These are phyloP conservation scores for Silene coronaria DNA, from an alignment of 179 eudicot genomes.

Conservation along the genomic window DNA sequence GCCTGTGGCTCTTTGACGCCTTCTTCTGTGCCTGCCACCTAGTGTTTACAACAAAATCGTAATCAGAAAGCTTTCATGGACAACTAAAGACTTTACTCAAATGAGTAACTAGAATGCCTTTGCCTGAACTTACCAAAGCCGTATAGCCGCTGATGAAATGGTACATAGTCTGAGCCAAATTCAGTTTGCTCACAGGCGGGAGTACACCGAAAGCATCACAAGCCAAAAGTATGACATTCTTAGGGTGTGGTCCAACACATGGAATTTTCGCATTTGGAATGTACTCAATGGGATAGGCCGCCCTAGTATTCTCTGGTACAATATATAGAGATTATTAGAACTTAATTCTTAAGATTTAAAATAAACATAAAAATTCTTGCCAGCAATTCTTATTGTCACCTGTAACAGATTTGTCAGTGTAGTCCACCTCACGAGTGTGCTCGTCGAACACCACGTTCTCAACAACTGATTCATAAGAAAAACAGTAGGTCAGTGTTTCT, in stretches of 20 bases:
- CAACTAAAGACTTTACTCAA: too few species aligned
- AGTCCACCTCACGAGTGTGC: constrained; percentile 88
- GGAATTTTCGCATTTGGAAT: constrained; percentile 88
- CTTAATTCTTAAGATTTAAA: neutral
- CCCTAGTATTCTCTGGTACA: constrained; percentile 78
- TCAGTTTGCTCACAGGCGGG: constrained; percentile 93
- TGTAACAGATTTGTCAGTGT: constrained; percentile 77
- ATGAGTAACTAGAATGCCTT: neutral
- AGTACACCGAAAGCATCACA: constrained; percentile 96
- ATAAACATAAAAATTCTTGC: neutral
- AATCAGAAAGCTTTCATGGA: neutral
- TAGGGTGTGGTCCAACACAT: constrained; percentile 89
- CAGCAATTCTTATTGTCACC: constrained; percentile 33
- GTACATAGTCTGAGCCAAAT: constrained; percentile 87
- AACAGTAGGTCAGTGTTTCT: neutral
- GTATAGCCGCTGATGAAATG: constrained; percentile 99
- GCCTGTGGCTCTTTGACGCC: constrained; percentile 88
- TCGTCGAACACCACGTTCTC: constrained; percentile 97
- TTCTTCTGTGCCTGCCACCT: constrained; percentile 93
- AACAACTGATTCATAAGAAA: constrained; percentile 41
- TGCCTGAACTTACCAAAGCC: constrained; percentile 51
- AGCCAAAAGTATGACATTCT: constrained; percentile 83
- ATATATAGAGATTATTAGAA: neutral
- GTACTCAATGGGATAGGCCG: constrained; percentile 89
- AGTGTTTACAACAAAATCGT: neutral